These are phyloP conservation scores for Backusella sp. DNA, from an alignment of 192 early-diverging fungal species.

Conservation along the genomic window DNA sequence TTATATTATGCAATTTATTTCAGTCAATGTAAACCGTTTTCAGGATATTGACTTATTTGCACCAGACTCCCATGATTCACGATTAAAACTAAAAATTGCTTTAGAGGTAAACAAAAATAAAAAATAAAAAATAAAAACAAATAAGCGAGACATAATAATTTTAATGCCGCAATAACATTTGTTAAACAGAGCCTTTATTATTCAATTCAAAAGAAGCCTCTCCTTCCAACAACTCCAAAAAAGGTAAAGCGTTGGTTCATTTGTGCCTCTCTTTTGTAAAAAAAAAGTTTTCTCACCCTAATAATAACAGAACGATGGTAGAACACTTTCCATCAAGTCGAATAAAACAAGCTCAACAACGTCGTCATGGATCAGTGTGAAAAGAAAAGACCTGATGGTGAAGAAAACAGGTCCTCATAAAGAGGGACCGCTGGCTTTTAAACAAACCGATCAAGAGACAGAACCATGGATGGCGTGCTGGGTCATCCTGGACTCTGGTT, in stretches of 20 bases:
- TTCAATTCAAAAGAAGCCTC: constrained; percentile 2
- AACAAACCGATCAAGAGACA: constrained; percentile 10
- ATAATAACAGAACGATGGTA: background rate
- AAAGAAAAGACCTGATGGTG: constrained; percentile 8
- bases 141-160: background rate
- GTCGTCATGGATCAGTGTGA: constrained; percentile 14
- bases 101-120: constrained; percentile 8
- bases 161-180: background rate
- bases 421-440: constrained; percentile 16
- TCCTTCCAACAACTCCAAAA: background rate
- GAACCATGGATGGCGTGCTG: constrained; percentile 15
- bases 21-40: background rate
- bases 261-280: background rate
- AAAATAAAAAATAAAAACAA: background rate
- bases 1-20: constrained; percentile 5
- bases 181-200: constrained; percentile 1
- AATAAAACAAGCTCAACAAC: background rate
- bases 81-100: constrained; percentile 2
- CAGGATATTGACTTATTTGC: background rate
- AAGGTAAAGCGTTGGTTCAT: background rate
- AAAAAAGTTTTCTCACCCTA: constrained; percentile 6
- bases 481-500: constrained; percentile 18
- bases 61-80: constrained; percentile 1
- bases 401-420: constrained; percentile 19
- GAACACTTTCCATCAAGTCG: background rate